Conservation (phyloP, 2,329 filamentous ascomycete genomes). For the Geosmithia morbida region DNA sequence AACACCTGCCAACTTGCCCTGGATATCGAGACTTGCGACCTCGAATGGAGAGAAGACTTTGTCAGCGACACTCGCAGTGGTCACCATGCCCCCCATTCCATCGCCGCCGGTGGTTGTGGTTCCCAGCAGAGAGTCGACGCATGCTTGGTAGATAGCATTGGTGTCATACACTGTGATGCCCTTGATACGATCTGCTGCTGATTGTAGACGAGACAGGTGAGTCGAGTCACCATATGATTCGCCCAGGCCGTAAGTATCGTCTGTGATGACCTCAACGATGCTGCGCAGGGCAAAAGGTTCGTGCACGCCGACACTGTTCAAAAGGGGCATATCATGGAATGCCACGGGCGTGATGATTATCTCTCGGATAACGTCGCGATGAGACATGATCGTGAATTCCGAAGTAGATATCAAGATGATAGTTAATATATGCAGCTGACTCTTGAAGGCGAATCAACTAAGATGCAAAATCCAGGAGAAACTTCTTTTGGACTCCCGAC, state of each 20-base stretch:
- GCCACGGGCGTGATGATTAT: constrained; percentile 26
- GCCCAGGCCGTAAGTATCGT: constrained; percentile 19
- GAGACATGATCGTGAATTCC: constrained; percentile 9
- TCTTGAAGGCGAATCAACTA: too few relatives aligned
- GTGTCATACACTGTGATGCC: constrained; percentile 39
- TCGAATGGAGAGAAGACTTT: constrained; percentile 27
- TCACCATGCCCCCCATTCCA: constrained; percentile 40
- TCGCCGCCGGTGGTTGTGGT: constrained; percentile 29
- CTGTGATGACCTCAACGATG: constrained; percentile 20
- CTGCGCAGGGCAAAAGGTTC: constrained; percentile 26
- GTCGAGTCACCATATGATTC: constrained; percentile 25
- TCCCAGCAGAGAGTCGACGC: constrained; percentile 57
- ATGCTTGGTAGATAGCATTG: constrained; percentile 72
- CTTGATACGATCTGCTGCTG: constrained; percentile 14
- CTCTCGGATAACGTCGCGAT: constrained; percentile 15
- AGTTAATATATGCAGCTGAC: too few relatives aligned
- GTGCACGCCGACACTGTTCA: constrained; percentile 27
- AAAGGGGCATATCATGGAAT: constrained; percentile 27
- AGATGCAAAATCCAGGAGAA: background rate
- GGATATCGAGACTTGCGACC: constrained; percentile 25
- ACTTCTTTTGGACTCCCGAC: background rate
- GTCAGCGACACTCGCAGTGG: constrained; percentile 21
- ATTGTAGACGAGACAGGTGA: constrained; percentile 17
- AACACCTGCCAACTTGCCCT: constrained; percentile 22
- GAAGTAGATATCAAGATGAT: too few relatives aligned